Evolutionary conservation across 1,284 basidiomycete genomes (phyloP).

Genomic region (Pascua guehoae): DNA sequence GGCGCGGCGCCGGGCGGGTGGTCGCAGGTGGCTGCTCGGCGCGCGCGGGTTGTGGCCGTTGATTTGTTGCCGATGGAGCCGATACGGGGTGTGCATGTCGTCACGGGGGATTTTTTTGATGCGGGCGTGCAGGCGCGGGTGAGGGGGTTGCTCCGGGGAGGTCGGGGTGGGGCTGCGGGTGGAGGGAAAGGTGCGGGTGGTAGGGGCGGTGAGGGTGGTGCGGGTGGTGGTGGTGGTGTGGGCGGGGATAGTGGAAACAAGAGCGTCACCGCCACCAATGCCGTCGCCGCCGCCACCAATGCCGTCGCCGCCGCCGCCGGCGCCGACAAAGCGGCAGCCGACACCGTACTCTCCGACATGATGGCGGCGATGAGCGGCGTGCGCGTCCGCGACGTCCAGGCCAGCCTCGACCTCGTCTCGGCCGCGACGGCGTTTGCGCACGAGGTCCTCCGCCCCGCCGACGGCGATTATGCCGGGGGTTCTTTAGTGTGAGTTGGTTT

Average conservation of each 20-base stretch:
- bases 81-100: slow-evolving; percentile 63
- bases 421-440: slow-evolving; percentile 45
- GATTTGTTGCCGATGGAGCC: slow-evolving; percentile 67
- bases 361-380: slow-evolving; percentile 50
- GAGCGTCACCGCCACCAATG: background rate
- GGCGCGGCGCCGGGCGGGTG: slow-evolving; percentile 85
- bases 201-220: too few species aligned
- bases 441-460: slow-evolving; percentile 22
- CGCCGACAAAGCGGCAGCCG: slow-evolving; percentile 27
- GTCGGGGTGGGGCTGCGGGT: background rate
- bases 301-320: background rate
- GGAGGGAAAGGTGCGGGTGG: background rate
- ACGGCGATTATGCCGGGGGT: slow-evolving; percentile 32
- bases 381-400: slow-evolving; percentile 39
- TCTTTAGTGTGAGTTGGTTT: slow-evolving; percentile 40
- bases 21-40: slow-evolving; percentile 67
- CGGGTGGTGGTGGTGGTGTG: too few species aligned
- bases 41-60: slow-evolving; percentile 60
- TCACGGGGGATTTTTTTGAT: slow-evolving; percentile 73
- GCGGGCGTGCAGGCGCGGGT: slow-evolving; percentile 56
- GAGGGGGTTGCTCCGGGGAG: slow-evolving; percentile 1
- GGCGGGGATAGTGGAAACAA: background rate
- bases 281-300: too few species aligned
- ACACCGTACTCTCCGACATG: slow-evolving; percentile 51
- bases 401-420: slow-evolving; percentile 43